A percentile compares a stretch with the other conserved stretches of the same genome.
Conservation (phyloP, 495 filamentous ascomycete species). For the Margaritispora aquatica region DNA sequence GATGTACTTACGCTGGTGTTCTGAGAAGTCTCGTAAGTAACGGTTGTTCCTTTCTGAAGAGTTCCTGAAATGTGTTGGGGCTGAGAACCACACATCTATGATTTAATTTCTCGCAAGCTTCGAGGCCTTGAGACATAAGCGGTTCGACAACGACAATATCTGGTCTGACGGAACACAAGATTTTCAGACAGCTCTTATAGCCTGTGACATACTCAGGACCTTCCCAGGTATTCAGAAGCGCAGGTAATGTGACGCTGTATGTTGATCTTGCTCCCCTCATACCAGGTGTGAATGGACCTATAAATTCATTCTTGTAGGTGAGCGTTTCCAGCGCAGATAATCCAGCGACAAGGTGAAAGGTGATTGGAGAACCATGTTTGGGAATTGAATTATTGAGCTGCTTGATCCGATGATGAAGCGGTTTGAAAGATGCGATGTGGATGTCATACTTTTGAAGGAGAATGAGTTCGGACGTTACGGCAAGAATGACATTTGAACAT, state of each 20-base stretch:
- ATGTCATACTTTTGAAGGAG: slow-evolving; percentile 39
- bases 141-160: slow-evolving; percentile 43
- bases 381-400: slow-evolving; percentile 21
- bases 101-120: slow-evolving; percentile 34
- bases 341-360: slow-evolving; percentile 38
- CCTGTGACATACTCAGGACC: slow-evolving; percentile 43
- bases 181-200: slow-evolving; percentile 36
- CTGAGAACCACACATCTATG: slow-evolving; percentile 32
- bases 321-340: slow-evolving; percentile 37
- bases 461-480: slow-evolving; percentile 42
- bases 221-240: slow-evolving; percentile 36
- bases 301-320: slow-evolving; percentile 23
- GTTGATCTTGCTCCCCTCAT: slow-evolving; percentile 31
- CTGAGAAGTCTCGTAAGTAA: slow-evolving; percentile 33
- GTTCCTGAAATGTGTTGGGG: slow-evolving; percentile 37
- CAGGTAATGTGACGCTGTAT: slow-evolving; percentile 30
- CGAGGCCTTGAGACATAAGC: slow-evolving; percentile 41
- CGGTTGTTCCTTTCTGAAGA: slow-evolving; percentile 30
- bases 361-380: neutral
- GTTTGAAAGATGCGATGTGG: slow-evolving; percentile 46
- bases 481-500: slow-evolving; percentile 49
- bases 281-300: slow-evolving; percentile 25
- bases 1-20: slow-evolving; percentile 34
- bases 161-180: slow-evolving; percentile 35
- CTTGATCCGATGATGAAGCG: slow-evolving; percentile 27